phyloP scores from a whole-genome alignment of 305 asterid genomes.

The Solanum hybrid region DNA sequence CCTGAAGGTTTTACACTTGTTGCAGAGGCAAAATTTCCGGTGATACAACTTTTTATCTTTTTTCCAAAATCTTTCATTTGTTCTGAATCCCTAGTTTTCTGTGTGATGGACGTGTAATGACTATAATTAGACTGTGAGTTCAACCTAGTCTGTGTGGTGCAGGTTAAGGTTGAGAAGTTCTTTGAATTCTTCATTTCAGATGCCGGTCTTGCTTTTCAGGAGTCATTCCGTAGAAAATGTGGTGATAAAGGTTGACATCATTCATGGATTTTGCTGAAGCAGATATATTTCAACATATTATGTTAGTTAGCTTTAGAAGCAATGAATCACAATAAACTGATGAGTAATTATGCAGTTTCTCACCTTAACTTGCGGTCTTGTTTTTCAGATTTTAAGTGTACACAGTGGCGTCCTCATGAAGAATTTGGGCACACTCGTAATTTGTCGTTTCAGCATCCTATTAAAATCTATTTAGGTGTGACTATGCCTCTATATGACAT shows the following conservation, averaged over 20 bases:
- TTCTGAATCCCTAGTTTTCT: conserved; percentile 2
- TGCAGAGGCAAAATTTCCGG: conserved; percentile 85
- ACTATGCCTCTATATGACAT: not conserved
- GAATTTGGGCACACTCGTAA: conserved; percentile 65
- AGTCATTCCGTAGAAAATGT: conserved; percentile 68
- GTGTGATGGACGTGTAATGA: not conserved
- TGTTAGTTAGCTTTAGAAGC: not conserved
- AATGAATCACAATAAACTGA: not conserved
- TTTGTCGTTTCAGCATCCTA: conserved; percentile 89
- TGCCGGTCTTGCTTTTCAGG: conserved; percentile 51
- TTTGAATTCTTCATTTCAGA: conserved; percentile 72
- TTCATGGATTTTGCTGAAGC: conserved; percentile 5
- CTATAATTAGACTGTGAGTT: not conserved
- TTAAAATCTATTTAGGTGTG: conserved; percentile 85
- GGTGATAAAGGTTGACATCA: conserved; percentile 81
- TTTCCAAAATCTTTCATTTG: conserved; percentile 5
- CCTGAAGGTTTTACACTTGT: conserved; percentile 66
- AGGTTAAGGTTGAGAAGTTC: conserved; percentile 72
- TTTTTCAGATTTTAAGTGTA: conserved; percentile 61
- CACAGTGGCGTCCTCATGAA: conserved; percentile 63
- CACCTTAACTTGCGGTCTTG: conserved; percentile 1
- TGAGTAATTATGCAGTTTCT: conserved; percentile 10
- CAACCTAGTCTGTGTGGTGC: conserved; percentile 12
- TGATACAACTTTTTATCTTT: conserved; percentile 18
- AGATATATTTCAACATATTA: not conserved